Base-by-base conservation (phyloP, 768 basidiomycete genomes). In the Sporobolomyces pararoseus region DNA sequence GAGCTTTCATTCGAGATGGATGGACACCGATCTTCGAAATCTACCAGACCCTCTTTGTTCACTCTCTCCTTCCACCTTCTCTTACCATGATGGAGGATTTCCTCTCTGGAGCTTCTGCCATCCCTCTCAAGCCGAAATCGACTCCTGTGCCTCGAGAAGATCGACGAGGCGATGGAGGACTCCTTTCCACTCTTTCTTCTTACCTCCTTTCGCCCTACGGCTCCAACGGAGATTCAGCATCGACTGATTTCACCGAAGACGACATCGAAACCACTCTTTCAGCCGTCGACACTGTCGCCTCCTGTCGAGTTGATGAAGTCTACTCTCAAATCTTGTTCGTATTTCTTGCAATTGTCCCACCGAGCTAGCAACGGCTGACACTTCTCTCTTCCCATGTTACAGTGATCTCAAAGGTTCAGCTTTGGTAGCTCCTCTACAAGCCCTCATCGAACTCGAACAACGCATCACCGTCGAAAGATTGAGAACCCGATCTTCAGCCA, bases 31-130 rank as follows among this genome's bases (percentile, higher is more conserved):
- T 99, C 63, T 97, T 99, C 76, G 95, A 98, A 79, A 97, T 98
- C 88, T 94, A 95, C 81, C 89, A 94, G 77, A 96, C 93, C 39
- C 82, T 99, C 29, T 99, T 98, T 81, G 80, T 97, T 53, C 90
- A 98, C 78, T 94, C 94, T 23, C 83, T 98, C 31, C 82, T 99
- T 23, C 96, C 96, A 0, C 86, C 84, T 14, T 84, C 88, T 58
- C 90, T 99, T 89, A 81, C 96, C 16, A 91, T 95, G 78, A 94
- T 96, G 90, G 95, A 96, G 78, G 96, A 98, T 77, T 98, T 99
- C 82, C 84, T 97, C 13, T 92, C 92, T n/a, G 94, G 93, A 21
- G 86, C 88, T 37, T 89, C 91, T 10, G 88, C 87, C 82, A 98
- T 98, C 75, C 95, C 96, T 31, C 83, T 98, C 51, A 86, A 88